Percentiles rank a stretch among this genome's conserved stretches.
These are phyloP conservation scores for Petunia secreta DNA, from an alignment of 257 asterid genomes.

Conservation along the genomic window DNA sequence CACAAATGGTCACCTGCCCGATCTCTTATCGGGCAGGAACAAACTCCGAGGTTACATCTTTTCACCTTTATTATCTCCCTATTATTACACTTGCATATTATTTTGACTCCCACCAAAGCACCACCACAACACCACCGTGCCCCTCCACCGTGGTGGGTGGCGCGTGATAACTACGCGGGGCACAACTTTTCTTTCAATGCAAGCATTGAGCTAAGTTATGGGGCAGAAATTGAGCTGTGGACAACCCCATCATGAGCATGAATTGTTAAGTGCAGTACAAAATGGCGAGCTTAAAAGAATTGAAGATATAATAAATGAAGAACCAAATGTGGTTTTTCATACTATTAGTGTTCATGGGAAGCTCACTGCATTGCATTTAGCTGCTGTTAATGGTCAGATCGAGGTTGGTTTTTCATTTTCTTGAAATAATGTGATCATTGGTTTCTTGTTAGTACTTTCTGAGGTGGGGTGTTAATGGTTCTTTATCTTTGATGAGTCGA, in stretches of 20 bases:
- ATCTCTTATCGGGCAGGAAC: slow-evolving; percentile 52
- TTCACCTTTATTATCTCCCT: slow-evolving; percentile 29
- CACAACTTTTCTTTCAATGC: slow-evolving; percentile 26
- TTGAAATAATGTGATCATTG: slow-evolving; percentile 14
- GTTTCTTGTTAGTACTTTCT: neutral
- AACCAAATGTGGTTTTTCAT: slow-evolving; percentile 47
- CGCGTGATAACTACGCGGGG: slow-evolving; percentile 39
- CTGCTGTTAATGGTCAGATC: slow-evolving; percentile 72
- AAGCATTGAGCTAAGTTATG: slow-evolving; percentile 38
- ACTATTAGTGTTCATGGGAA: slow-evolving; percentile 45
- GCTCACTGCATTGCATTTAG: slow-evolving; percentile 70
- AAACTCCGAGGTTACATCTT: slow-evolving; percentile 44
- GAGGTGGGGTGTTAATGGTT: neutral
- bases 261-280: slow-evolving; percentile 62
- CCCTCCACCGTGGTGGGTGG: slow-evolving; percentile 66
- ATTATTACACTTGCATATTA: slow-evolving; percentile 31
- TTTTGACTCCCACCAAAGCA: slow-evolving; percentile 6
- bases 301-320: slow-evolving; percentile 55
- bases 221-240: slow-evolving; percentile 75
- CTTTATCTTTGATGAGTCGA: neutral
- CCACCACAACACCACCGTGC: slow-evolving; percentile 33
- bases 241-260: slow-evolving; percentile 46
- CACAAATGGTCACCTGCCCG: slow-evolving; percentile 44
- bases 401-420: slow-evolving; percentile 49
- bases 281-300: slow-evolving; percentile 67